Evolutionary conservation across 257 asterid species (phyloP).

Genomic region (Solanum phureja): DNA sequence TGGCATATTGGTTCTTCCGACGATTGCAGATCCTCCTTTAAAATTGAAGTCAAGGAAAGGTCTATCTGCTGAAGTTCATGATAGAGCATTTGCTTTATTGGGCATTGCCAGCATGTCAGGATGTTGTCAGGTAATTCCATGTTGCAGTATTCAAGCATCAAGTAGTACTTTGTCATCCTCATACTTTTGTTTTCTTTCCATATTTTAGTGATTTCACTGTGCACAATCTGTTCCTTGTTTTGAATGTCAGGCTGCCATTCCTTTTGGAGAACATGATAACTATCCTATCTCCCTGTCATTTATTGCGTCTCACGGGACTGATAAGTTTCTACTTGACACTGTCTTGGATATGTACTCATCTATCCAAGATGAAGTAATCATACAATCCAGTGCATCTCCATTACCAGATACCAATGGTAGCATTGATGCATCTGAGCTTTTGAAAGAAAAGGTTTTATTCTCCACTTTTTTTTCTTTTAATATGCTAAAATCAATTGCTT

Average conservation of each 20-base stretch:
- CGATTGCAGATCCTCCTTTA: slow-evolving; percentile 72
- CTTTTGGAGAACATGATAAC: slow-evolving; percentile 65
- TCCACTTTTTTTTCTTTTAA: not conserved
- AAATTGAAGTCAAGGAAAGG: slow-evolving; percentile 42
- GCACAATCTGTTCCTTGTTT: not conserved
- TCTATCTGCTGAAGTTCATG: slow-evolving; percentile 36
- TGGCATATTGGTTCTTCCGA: slow-evolving; percentile 71
- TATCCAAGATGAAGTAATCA: slow-evolving; percentile 58
- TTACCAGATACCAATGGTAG: slow-evolving; percentile 39
- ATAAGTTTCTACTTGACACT: slow-evolving; percentile 87
- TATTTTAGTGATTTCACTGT: not conserved
- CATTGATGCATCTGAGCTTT: slow-evolving; percentile 71
- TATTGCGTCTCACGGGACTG: slow-evolving; percentile 72
- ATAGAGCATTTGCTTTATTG: slow-evolving; percentile 46
- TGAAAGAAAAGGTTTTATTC: slow-evolving; percentile 75
- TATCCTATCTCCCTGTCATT: slow-evolving; percentile 65
- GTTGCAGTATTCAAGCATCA: not conserved
- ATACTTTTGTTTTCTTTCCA: not conserved
- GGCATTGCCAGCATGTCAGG: slow-evolving; percentile 82
- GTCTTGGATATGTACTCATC: slow-evolving; percentile 65
- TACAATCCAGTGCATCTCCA: slow-evolving; percentile 35
- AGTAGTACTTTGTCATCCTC: not conserved
- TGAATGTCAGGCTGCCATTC: slow-evolving; percentile 52
- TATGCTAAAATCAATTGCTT: not conserved
- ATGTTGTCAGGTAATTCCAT: slow-evolving; percentile 61